Percentiles rank a stretch among this genome's conserved stretches.
These are phyloP conservation scores for Plasmopara halstedii DNA, from an alignment of 352 stramenopile genomes.

Conservation along the genomic window DNA sequence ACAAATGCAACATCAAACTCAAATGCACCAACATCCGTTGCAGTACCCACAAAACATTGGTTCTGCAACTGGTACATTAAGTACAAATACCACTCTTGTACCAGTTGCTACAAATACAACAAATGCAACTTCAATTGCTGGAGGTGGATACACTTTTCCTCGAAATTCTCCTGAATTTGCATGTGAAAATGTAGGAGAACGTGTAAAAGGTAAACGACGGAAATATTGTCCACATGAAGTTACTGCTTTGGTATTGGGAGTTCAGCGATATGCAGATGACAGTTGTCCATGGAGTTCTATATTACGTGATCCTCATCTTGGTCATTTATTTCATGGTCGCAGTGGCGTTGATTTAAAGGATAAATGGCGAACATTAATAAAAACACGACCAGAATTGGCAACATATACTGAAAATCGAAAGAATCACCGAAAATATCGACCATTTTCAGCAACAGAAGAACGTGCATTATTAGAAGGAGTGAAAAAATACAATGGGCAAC, in stretches of 20 bases:
- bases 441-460: constrained; percentile 68
- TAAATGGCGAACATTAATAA: constrained; percentile 80
- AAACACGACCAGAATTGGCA: constrained; percentile 63
- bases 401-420: constrained; percentile 82
- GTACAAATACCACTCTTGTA: constrained; percentile 27
- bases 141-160: constrained; percentile 44
- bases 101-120: constrained; percentile 31
- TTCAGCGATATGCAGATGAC: constrained; percentile 77
- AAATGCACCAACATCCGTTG: constrained; percentile 28
- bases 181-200: constrained; percentile 75
- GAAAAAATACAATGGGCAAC: constrained; percentile 78
- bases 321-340: constrained; percentile 67
- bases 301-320: constrained; percentile 59
- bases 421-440: constrained; percentile 79
- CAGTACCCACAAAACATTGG: constrained; percentile 27
- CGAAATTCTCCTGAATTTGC: constrained; percentile 72
- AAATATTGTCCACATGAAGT: constrained; percentile 84
- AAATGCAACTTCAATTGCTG: constrained; percentile 20
- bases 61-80: constrained; percentile 17
- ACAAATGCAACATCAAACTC: constrained; percentile 20
- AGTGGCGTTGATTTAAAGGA: constrained; percentile 78
- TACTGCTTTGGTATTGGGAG: constrained; percentile 69
- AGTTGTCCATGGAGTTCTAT: constrained; percentile 82
- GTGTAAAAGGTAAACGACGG: constrained; percentile 73
- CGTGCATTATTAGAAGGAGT: constrained; percentile 82